Base-by-base conservation (phyloP, 2,329 filamentous ascomycete genomes). In the Colletotrichum musicola region DNA sequence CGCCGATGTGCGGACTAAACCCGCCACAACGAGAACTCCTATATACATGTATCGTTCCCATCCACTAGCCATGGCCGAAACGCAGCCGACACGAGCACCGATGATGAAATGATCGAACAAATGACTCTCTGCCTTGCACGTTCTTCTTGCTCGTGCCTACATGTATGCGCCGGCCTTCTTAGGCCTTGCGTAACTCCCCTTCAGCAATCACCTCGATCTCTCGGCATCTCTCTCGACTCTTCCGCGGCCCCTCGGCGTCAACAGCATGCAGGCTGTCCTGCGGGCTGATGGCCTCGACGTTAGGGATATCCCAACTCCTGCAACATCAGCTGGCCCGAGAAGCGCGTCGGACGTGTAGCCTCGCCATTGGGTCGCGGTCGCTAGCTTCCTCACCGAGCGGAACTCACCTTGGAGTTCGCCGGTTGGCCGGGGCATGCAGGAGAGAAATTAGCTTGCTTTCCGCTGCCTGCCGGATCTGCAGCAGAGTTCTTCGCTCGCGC, bases 291-390 rank as follows among this genome's bases (percentile, higher is more conserved):
- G 9, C 27, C 27, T 7, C 9, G 27, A 30, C 7, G 9, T 30
- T 35, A 35, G 5, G 20, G 27, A 53, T 20, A 22, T 25, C 38
- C 25, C 16, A 16, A 38, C 1, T 6, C 10, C 4, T 59, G 22
- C 22, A 40, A 12, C 42, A 54, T 54, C 54, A 55, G 49, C 42
- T 59, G 51, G 16, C 7, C 27, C 38, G 9, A 20, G 22, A 25
- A 3, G 1, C 4, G 9, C 44, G 14, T 14, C 12, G 47, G 35
- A 68, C 65, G 65, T 68, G 65, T 68, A 10, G 30, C 49, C 35
- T 35, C 12, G 30, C 7, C 14, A 68, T 68, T 68, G 65, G 65
- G 9, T 49, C 25, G 40, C 38, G 51, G 35, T 20, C 27, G 4
- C 7, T 67, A 67, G 64, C 20, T 22, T 38, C 1, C 20, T 53